Percentiles rank a stretch among this genome's conserved stretches.
phyloP scores from a whole-genome alignment of 345 rosid genomes.

The Litchi chinensis region DNA sequence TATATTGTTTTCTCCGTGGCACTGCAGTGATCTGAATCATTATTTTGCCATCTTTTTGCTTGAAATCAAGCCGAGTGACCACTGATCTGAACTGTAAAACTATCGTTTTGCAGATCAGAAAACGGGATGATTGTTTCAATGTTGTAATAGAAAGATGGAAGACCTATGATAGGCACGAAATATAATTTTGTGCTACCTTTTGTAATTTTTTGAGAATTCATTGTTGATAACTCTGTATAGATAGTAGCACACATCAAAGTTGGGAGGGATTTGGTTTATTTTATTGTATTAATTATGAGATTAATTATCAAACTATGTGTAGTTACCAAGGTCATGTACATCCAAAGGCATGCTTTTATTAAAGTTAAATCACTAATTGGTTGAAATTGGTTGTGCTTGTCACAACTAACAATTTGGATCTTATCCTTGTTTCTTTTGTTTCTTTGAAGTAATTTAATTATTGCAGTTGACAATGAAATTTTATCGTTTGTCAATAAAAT shows the following conservation, averaged over 20 bases:
- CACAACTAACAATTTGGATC: not conserved
- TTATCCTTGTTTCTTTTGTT: not conserved
- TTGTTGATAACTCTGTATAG: not conserved
- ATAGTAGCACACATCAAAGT: not conserved
- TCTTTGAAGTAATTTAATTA: not conserved
- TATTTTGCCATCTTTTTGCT: not conserved
- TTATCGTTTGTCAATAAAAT: not conserved
- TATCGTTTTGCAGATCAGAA: constrained; percentile 49
- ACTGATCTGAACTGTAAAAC: not conserved
- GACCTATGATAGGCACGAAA: constrained; percentile 46
- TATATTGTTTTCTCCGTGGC: not conserved
- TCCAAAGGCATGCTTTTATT: not conserved
- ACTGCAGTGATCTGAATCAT: not conserved
- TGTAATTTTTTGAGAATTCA: not conserved
- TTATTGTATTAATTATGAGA: too few relatives aligned
- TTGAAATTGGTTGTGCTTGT: not conserved
- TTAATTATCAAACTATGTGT: too few relatives aligned
- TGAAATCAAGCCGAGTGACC: not conserved
- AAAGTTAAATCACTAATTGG: not conserved
- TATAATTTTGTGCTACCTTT: constrained; percentile 19
- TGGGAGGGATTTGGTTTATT: not conserved
- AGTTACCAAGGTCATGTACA: not conserved
- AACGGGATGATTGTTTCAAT: constrained; percentile 42
- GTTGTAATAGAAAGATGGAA: constrained; percentile 68
- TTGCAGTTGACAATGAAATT: not conserved